Evolutionary conservation across 1,139 yeast species (phyloP).

Genomic region (Blastobotrys petasosporus): DNA sequence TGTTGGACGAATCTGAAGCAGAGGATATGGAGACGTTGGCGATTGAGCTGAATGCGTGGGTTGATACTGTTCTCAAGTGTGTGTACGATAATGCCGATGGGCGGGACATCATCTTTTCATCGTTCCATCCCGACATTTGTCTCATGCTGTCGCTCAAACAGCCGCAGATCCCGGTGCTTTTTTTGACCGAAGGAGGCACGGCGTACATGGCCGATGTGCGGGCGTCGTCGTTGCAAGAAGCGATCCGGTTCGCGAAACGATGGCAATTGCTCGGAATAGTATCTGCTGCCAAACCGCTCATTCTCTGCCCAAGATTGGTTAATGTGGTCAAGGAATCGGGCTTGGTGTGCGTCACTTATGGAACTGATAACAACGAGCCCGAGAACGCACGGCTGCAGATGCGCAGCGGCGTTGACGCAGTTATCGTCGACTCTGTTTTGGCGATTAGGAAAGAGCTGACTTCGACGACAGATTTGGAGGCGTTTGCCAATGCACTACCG

Average conservation of each 20-base stretch:
- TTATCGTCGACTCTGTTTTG: conserved; percentile 88
- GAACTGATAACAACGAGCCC: conserved; percentile 78
- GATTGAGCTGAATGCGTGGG: conserved; percentile 79
- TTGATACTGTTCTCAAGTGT: conserved; percentile 66
- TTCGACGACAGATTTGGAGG: conserved; percentile 11
- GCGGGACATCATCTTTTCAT: conserved; percentile 83
- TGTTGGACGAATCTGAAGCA: conserved; percentile 85
- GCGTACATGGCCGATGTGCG: conserved; percentile 79
- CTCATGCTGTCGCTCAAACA: conserved; percentile 80
- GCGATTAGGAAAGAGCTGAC: conserved; percentile 82
- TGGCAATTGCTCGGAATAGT: conserved; percentile 94
- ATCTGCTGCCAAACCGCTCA: conserved; percentile 78
- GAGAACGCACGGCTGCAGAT: conserved; percentile 79
- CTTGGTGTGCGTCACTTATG: conserved; percentile 90
- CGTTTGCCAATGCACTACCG: neutral
- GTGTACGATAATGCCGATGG: conserved; percentile 77
- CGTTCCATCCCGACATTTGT: conserved; percentile 94
- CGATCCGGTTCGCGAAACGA: conserved; percentile 81
- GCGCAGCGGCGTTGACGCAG: conserved; percentile 96
- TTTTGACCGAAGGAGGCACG: conserved; percentile 85
- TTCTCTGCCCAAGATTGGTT: conserved; percentile 82
- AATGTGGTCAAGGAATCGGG: conserved; percentile 87
- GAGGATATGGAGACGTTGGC: conserved; percentile 87
- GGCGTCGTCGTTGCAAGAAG: conserved; percentile 83
- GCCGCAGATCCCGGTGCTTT: conserved; percentile 78